Evolutionary conservation across 1,139 yeast species (phyloP), one percentile per base, ranked within the genome.

Genomic region (Hemisphaericaspora xylofermentans): DNA sequence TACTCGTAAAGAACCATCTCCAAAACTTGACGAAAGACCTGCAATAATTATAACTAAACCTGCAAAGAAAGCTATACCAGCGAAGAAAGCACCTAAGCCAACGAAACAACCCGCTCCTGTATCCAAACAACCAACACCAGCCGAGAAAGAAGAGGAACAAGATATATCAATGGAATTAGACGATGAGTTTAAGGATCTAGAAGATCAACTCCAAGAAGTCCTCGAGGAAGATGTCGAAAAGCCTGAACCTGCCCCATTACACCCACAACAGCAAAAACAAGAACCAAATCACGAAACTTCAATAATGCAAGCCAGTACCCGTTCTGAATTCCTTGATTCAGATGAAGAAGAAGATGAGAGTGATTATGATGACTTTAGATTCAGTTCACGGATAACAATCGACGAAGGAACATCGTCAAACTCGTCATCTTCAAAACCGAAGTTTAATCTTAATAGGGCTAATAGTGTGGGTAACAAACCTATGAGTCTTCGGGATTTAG

Each of bases 151-250:
- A 18, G 25, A 31, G 12, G 16, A 24, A 19, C n/a, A 8, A 8
- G 43, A 43, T 26, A 31, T 27, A 13, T 35, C 35, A 14, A 45
- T 47, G 39, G 68, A 62, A 30, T 47, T 62, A 43, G 72, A 64
- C 33, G 76, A 71, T 49, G 77, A 71, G 22, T 72, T 71, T 45
- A 64, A 67, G 36, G 76, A 71, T 44, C 57, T 72, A 30, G 78
- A 72, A 45, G 71, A 70, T 45, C 74, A 71, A 48, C 54, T 72
- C 29, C 64, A 70, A 43, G 75, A 71, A 48, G 74, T 70, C 2
- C 51, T 72, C 33, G 74, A 61, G 33, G 64, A 60, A 33, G 58
- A 58, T 7, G 57, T 53, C 6, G 36, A 19, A 35, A 33, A 14
- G 29, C 24, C n/a, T 21, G 36, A 21, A 13, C 39, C 12, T 21